Percentiles rank a stretch among this genome's conserved stretches.
phyloP scores from a whole-genome alignment of 2,329 filamentous ascomycete species.

The Exophiala oligosperma region DNA sequence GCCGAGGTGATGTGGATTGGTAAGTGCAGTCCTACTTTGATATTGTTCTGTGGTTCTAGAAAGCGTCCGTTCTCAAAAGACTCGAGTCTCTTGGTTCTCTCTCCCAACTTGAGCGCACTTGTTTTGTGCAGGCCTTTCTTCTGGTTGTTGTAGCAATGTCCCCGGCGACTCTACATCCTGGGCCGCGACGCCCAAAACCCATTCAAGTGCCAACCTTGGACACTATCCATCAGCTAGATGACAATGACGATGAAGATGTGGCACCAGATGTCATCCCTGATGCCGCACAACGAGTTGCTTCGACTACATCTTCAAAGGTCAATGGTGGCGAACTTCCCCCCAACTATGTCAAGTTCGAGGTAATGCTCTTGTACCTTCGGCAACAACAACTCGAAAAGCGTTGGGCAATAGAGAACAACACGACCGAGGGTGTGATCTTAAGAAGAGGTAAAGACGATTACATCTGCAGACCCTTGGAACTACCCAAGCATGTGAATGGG shows the following conservation, averaged over 20 bases:
- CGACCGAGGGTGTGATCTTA: conserved; percentile 53
- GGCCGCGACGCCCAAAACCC: not conserved
- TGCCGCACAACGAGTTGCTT: not conserved
- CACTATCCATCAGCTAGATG: not conserved
- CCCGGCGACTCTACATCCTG: not conserved
- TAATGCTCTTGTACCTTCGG: conserved; percentile 12
- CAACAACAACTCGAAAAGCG: conserved; percentile 15
- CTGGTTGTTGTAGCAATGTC: not conserved
- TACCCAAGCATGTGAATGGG: conserved; percentile 46
- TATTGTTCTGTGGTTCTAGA: too few relatives aligned
- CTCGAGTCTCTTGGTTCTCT: not conserved
- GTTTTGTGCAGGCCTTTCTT: not conserved
- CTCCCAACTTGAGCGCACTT: not conserved
- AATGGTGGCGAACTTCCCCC: not conserved
- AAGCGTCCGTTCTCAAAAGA: not conserved
- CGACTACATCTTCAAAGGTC: not conserved
- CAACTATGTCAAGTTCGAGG: conserved; percentile 10
- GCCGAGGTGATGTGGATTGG: too few relatives aligned
- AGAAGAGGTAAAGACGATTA: conserved; percentile 53
- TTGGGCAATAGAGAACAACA: not conserved
- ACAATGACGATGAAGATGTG: not conserved
- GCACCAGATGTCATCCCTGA: not conserved
- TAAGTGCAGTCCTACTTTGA: too few relatives aligned
- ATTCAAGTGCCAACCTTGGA: not conserved
- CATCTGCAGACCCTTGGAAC: conserved; percentile 50